Evolutionary conservation across 257 asterid genomes (phyloP).

Genomic region (Gynochthodes officinalis): DNA sequence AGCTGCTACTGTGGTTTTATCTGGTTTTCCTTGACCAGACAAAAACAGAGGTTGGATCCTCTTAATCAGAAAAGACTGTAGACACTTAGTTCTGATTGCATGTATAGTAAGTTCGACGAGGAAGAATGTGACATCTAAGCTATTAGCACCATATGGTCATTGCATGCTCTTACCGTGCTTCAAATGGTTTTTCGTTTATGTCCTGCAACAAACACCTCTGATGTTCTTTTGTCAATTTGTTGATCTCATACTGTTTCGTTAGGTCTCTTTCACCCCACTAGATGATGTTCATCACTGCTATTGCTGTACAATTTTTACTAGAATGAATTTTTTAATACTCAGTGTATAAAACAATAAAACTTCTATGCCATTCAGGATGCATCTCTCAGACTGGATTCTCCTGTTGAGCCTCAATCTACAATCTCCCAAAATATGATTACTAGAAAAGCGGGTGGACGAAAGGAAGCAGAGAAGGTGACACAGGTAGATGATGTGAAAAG

Average conservation of each 20-base stretch:
- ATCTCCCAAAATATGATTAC: constrained; percentile 64
- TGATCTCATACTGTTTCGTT: not conserved
- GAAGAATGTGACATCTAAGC: not conserved
- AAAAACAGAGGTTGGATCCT: not conserved
- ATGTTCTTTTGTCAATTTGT: not conserved
- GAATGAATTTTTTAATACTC: no score
- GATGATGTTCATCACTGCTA: not conserved
- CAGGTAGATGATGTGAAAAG: constrained; percentile 49
- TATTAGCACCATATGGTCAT: not conserved
- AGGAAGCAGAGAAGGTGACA: constrained; percentile 69
- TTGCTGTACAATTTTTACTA: not conserved
- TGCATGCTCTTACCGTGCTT: not conserved
- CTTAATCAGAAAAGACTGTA: not conserved
- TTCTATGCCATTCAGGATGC: constrained; percentile 59
- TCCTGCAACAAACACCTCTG: not conserved
- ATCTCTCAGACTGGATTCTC: constrained; percentile 46
- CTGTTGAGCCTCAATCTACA: constrained; percentile 58
- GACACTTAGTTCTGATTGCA: not conserved
- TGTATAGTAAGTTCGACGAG: not conserved
- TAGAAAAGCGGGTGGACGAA: constrained; percentile 95
- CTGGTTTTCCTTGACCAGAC: not conserved
- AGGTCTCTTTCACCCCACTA: not conserved
- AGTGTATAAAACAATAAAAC: no score
- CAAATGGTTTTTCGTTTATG: not conserved
- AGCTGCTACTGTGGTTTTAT: not conserved